Evolutionary conservation across 2,329 filamentous ascomycete species (phyloP), one percentile per base, ranked within the genome.

Genomic region (Fusarium nisikadoi): DNA sequence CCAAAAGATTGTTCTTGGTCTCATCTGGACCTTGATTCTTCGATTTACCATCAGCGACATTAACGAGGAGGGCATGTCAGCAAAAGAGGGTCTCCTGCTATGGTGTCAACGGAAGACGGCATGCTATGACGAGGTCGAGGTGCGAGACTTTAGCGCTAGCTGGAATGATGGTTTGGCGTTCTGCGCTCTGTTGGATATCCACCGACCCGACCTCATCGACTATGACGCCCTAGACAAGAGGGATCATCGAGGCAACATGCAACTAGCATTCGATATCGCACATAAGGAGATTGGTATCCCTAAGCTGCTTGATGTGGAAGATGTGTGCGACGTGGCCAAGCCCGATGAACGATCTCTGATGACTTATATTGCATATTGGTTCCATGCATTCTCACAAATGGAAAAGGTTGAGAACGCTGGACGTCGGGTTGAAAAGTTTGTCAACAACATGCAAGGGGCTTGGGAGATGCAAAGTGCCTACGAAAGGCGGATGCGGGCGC

Each of bases 291-390:
- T 99, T 78, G 96, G 96, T 54, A 99, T 99, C 66, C 96, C 96
- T 20, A 94, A 95, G 78, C 86, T 99, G 80, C 88, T 99, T 65
- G 96, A 99, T 81, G 96, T 98, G 19, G 96, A 99, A 83, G 96
- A 99, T 84, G 96, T 99, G 25, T 97, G 94, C 81, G 96, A 99
- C 80, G 95, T 99, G 33, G 89, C 94, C 29, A 97, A 96, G 84
- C 96, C 96, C 29, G 96, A 99, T 80, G 96, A 99, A 83, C 92
- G 94, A 76, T 97, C 93, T 81, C 87, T 99, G 80, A 99, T 99
- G 96, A 99, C 96, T 2, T 99, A 99, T 82, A 99, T 99, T 77
- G 96, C 96, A 72, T 99, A 99, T 86, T 99, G 96, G 96, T 99
- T 99, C 88, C 96, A 99, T 80, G 96, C 96, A 76, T 99, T 99